Evolutionary conservation across 306 rosid genomes (phyloP).

Genomic region (Vigna reflexopilosa): DNA sequence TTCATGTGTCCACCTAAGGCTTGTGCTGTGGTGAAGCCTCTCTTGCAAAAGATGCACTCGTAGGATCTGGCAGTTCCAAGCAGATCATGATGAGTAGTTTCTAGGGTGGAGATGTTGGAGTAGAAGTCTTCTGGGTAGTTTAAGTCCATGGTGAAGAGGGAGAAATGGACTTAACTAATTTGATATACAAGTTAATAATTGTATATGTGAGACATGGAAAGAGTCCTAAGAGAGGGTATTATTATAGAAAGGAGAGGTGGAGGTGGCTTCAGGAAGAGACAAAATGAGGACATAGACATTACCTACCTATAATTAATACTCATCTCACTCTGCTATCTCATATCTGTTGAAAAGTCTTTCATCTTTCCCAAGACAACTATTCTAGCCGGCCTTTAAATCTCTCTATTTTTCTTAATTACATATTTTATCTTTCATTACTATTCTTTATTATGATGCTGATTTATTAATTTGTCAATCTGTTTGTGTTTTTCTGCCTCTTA

Average conservation of each 20-base stretch:
- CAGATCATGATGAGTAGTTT: conserved; percentile 40
- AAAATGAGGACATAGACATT: conserved; percentile 55
- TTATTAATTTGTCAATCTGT: conserved; percentile 17
- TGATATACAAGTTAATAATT: conserved; percentile 3
- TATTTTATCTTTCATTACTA: neutral
- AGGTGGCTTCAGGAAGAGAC: conserved; percentile 45
- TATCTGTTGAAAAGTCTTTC: conserved; percentile 44
- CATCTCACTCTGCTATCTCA: neutral
- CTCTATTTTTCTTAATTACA: neutral
- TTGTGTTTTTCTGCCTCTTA: conserved; percentile 35
- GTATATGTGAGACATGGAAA: conserved; percentile 5
- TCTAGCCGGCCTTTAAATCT: conserved; percentile 55
- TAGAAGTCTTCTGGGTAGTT: conserved; percentile 39
- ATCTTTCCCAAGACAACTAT: conserved; percentile 41
- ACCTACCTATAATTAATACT: conserved; percentile 35
- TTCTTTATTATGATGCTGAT: conserved; percentile 36
- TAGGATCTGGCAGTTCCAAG: conserved; percentile 60
- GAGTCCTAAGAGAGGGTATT: conserved; percentile 14
- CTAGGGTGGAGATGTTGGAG: conserved; percentile 28
- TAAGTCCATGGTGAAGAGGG: conserved; percentile 46
- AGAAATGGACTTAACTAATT: neutral
- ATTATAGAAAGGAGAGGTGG: conserved; percentile 42
- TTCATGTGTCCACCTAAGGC: conserved; percentile 93
- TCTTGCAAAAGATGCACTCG: conserved; percentile 83
- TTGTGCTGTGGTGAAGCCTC: conserved; percentile 84